Evolutionary conservation across 2,329 filamentous ascomycete species (phyloP), one percentile per base, ranked within the genome.

Genomic region (Pseudogymnoascus sp.): DNA sequence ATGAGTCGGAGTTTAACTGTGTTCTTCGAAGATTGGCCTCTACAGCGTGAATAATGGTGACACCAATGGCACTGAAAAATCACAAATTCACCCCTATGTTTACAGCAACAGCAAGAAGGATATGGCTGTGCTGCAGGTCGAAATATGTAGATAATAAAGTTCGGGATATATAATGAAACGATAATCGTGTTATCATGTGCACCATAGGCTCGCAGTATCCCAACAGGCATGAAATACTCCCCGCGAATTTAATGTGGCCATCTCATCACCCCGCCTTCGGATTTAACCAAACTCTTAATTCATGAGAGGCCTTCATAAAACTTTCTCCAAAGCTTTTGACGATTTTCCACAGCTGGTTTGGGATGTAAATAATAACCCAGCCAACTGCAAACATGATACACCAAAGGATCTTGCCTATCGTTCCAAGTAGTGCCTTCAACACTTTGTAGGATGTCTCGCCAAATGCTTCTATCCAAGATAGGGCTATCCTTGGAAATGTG

Each of bases 201-300:
- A 53, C 30, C 6, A 8, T 50, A 50, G 15, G 47, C 28, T 20
- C 15, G 41, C 6, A 28, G 6, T 8, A 53, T 12, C 9, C 4
- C 15, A 12, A 7, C 1, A 12, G 6, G 2, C 33, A 11, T 33
- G 6, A 2, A 53, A 53, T 6, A 6, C 3, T n/a, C 6, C 6
- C 22, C 7, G 4, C 15, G 15, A 25, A 59, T 28, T 50, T n/a
- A 9, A 33, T 53, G 8, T 3, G 9, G 20, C 7, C 18, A 33
- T 53, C 15, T 7, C n/a, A 14, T 33, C 47, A 33, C 61, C 61
- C 57, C 12, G 62, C 58, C 69, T 77, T 77, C 0, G 75, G 75
- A 43, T 76, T 67, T 8, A 74, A 37, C 65, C 68, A 75, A 1
- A 76, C 71, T 64, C 72, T 65, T 5, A 74, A 50, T 65, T 77